Evolutionary conservation across 257 asterid species (phyloP).

Genomic region (Rubia yunnanensis): DNA sequence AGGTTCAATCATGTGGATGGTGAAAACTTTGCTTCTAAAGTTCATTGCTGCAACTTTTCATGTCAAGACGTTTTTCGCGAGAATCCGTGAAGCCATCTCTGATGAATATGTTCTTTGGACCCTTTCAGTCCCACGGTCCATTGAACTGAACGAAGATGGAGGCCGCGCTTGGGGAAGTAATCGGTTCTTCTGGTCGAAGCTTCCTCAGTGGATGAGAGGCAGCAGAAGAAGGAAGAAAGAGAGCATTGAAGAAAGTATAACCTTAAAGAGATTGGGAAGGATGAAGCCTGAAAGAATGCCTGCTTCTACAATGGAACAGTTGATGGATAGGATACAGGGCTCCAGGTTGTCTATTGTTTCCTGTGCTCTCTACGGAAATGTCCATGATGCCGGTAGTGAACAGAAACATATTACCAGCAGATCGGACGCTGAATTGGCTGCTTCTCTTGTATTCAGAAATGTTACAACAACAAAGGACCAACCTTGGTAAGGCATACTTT

Average conservation of each 20-base stretch:
- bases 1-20: constrained; percentile 15
- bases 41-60: constrained; percentile 6
- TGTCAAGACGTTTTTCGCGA: constrained; percentile 4
- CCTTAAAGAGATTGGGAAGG: constrained; percentile 10
- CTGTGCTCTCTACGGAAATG: constrained; percentile 3
- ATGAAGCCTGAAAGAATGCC: constrained; percentile 19
- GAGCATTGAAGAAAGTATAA: neutral
- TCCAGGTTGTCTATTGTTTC: constrained; percentile 14
- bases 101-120: constrained; percentile 12
- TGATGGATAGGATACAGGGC: constrained; percentile 16
- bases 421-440: constrained; percentile 16
- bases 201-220: constrained; percentile 2
- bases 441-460: constrained; percentile 19
- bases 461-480: constrained; percentile 4
- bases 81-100: constrained; percentile 1
- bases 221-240: neutral
- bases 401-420: constrained; percentile 18
- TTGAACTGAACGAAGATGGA: neutral
- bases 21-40: constrained; percentile 1
- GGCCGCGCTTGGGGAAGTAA: neutral
- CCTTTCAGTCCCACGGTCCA: constrained; percentile 13
- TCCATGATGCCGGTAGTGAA: neutral
- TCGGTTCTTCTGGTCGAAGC: neutral
- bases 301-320: constrained; percentile 18
- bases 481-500: constrained; percentile 11